Evolutionary conservation across 768 basidiomycete species (phyloP).

Genomic region (Pisolithus orientalis): DNA sequence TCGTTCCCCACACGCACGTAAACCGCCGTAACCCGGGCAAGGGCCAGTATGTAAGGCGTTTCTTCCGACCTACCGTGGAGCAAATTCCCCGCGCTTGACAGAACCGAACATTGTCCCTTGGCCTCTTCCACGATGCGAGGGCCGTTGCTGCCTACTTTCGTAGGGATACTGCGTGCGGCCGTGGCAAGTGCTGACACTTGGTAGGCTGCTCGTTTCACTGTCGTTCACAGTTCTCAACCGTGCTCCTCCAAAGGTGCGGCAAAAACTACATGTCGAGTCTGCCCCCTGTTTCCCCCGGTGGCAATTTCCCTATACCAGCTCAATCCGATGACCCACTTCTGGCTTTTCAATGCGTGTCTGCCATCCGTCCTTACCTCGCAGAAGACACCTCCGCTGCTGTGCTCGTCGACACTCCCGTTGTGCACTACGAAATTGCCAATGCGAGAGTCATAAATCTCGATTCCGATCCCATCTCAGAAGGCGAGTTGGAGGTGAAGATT

Average conservation of each 20-base stretch:
- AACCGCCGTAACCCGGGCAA: no score
- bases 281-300: conserved; percentile 41
- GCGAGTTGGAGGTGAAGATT: conserved; percentile 36
- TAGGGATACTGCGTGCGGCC: conserved; percentile 9
- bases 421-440: conserved; percentile 40
- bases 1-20: no score
- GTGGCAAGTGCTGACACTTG: conserved; percentile 23
- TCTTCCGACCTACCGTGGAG: no score
- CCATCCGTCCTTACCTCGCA: conserved; percentile 53
- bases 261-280: conserved; percentile 47
- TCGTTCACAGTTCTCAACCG: neutral
- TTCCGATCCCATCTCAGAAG: conserved; percentile 9
- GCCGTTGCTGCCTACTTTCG: conserved; percentile 1
- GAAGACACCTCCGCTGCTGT: conserved; percentile 46
- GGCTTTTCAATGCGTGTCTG: conserved; percentile 52
- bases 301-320: conserved; percentile 38
- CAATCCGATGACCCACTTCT: conserved; percentile 39
- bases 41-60: no score
- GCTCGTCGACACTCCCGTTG: conserved; percentile 48
- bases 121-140: conserved; percentile 1
- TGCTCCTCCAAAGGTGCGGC: conserved; percentile 37
- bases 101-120: neutral
- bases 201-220: conserved; percentile 6
- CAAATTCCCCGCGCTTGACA: no score
- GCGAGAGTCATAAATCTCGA: conserved; percentile 36